Base-by-base conservation (phyloP, 1,139 yeast species). In the Magnusiomyces ingens region DNA sequence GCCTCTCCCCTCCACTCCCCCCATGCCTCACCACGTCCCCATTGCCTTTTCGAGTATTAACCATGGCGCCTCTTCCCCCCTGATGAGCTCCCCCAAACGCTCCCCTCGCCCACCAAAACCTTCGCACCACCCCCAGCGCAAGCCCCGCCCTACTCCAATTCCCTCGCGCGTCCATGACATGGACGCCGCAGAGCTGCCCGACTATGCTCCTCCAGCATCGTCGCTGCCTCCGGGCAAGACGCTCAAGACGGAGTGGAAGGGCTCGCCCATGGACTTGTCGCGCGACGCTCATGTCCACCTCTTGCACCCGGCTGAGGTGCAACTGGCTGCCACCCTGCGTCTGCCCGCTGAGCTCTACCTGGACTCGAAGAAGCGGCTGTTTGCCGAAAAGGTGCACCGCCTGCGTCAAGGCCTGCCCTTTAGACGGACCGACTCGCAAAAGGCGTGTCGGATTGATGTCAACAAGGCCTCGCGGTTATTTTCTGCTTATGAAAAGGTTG, bases 391-490 rank as follows among this genome's bases (percentile, higher is more conserved):
- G 72, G 95, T 90, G 43, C 80, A 80, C 57, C 79, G 97, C 57
- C 71, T 85, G 65, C 82, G 80, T 65, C 76, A 76, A 55, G 88
- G 87, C 36, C 77, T 85, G 69, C 95, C 93, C 48, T 93, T 93
- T 72, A 84, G 98, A 73, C 82, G 97, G 72, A 93, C 98, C 0
- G 99, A 93, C 69, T 95, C 97, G 13, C 98, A 93, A 71, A 91
- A 93, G 75, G 96, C 97, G 10, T 91, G 98, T 69, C 81, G 96
- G 61, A 91, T 93, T 59, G 99, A 93, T 71, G 99, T 93, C 55
- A 93, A 93, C 71, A 93, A 93, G 71, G 98, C 98, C 1, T 85
- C 95, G 53, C 78, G 98, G 63, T 74, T 93, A 55, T 93, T 82
- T 75, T 94, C 95, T 35, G 94, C 97, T 35, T 93, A 82, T 68